Percentiles rank a stretch among this genome's conserved stretches.
Evolutionary conservation across 306 rosid species (phyloP).

Genomic region (Purshia tridentata): DNA sequence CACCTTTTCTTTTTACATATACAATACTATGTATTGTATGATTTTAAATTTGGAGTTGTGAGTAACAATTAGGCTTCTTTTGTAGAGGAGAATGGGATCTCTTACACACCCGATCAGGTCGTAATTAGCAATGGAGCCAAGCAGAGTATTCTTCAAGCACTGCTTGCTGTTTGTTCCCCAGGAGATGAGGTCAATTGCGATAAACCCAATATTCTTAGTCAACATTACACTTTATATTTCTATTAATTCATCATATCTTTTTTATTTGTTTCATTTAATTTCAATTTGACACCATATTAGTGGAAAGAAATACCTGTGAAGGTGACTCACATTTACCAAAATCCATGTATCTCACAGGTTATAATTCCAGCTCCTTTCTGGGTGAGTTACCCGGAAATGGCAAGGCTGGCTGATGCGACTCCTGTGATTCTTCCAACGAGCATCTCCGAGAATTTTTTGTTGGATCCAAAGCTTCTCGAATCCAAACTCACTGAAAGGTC

Average conservation of each 20-base stretch:
- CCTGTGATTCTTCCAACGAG: slow-evolving; percentile 82
- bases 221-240: neutral
- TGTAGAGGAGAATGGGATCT: slow-evolving; percentile 86
- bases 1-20: neutral
- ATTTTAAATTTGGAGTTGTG: slow-evolving; percentile 11
- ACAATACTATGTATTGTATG: neutral
- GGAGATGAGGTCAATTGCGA: slow-evolving; percentile 69
- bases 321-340: slow-evolving; percentile 17
- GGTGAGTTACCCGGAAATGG: slow-evolving; percentile 98
- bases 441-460: slow-evolving; percentile 65
- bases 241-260: neutral
- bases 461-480: slow-evolving; percentile 77
- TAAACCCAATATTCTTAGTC: neutral
- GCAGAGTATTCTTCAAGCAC: slow-evolving; percentile 78
- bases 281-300: neutral
- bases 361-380: slow-evolving; percentile 92
- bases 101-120: slow-evolving; percentile 75
- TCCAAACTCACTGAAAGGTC: slow-evolving; percentile 74
- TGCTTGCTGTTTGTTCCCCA: slow-evolving; percentile 85
- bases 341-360: slow-evolving; percentile 52
- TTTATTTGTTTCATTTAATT: no score
- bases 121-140: slow-evolving; percentile 95
- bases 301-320: neutral
- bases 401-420: slow-evolving; percentile 88
- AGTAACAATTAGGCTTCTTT: slow-evolving; percentile 14